Base-by-base conservation (phyloP, 371 early-diverging fungal genomes). In the Lichtheimia ornata region DNA sequence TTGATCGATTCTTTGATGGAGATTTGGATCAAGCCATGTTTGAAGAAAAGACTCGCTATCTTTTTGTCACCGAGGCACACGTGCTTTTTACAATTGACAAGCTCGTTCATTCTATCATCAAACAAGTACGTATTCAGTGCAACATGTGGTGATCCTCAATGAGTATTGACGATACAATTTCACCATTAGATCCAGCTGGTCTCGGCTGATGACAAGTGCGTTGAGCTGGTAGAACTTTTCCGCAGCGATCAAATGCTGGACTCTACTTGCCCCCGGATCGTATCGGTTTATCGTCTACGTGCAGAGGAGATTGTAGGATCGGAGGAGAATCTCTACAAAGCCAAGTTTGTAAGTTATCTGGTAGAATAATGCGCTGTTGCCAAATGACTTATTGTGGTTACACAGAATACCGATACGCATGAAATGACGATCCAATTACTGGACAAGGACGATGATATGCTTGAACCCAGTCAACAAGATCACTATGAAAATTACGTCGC, bases 401-500 rank as follows among this genome's bases (percentile, higher is more conserved):
- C 40, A 18, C 63, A 87, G 85, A 74, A 84, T 50, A 85, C 83
- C 64, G 82, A 85, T 27, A 78, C 79, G 45, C 67, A 74, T 47
- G 74, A 81, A 17, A 84, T 96, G 82, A 88, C 94, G 2, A 88
- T 95, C 35, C 95, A 94, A 70, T 67, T 95, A 50, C 69, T 97
- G 49, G 86, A 86, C 47, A 94, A 91, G 70, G 92, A 95, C 54
- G 96, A 97, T 61, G 85, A 91, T 43, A 86, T 89, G 59, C 63
- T 89, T 17, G 91, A 91, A 54, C 84, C 83, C 9, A 89, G 93
- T 12, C 85, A 89, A 18, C 95, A 96, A 67, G 96, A 95, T 68
- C 86, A 86, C 47, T 97, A 96, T 88, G 92, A 93, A 20, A 84
- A 93, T 65, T 97, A 97, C 60, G 93, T 97, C 20, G 94, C 95